Base-by-base conservation (phyloP, 1,139 yeast genomes). In the Saccharomyces hybrid region DNA sequence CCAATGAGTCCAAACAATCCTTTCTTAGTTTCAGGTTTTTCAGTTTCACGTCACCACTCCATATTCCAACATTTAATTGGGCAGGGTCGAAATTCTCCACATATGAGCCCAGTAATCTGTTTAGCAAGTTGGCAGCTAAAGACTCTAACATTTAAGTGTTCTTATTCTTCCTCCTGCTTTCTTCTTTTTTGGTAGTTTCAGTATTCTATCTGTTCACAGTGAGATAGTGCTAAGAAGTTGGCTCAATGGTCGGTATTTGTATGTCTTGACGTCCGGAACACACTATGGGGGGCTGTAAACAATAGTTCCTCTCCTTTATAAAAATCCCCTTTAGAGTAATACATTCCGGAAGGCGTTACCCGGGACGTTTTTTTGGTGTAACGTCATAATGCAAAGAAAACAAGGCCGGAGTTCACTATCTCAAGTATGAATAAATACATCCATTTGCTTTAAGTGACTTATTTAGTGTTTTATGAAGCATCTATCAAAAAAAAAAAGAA, bases 41-140 rank as follows among this genome's bases (percentile, higher is more conserved):
- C 52, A 95, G 75, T 68, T 88, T 89, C 50, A 91, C 99, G 75
- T 93, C 98, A 31, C 99, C 99, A 64, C 93, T 83, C 97, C 99
- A 91, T 47, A 95, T 91, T 2, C 98, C 99, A 56, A 93, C 91
- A 64, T 93, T 90, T 66, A 93, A 75, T 67, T 91, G 97, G 61
- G 87, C 88, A 13, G 97, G 91, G 72, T 95, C 99, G 68, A 93
- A 93, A 70, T 93, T 87, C 72, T 95, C 96, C 52, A 95, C 93
- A 73, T 93, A 87, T 50, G 78, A 62, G 54, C 78, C 82, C 60
- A 78, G 64, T 56, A 78, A 69, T 54, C 80, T 63, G 61, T 78
- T 78, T 54, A 78, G 70, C 47, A 78, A 66, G 16, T 76, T 72
- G 1, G 82, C 81, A 20, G 78, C 81, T 50, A 79, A 65, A 1